Percentiles rank a stretch among this genome's conserved stretches.
These are phyloP conservation scores for Umbelopsis vinacea DNA, from an alignment of 192 early-diverging fungal species.

Conservation along the genomic window DNA sequence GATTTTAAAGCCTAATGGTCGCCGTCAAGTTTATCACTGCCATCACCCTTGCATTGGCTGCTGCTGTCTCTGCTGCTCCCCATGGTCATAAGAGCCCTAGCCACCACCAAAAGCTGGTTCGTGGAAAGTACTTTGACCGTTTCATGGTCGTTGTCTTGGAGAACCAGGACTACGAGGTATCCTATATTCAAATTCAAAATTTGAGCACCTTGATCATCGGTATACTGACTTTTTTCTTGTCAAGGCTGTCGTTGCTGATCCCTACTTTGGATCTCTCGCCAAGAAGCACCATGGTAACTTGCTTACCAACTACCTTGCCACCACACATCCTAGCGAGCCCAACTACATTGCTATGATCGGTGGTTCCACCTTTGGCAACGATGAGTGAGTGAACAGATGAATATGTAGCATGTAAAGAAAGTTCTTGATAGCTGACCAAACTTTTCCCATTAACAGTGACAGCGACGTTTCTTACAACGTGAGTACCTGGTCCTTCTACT, in stretches of 20 bases:
- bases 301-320: constrained; percentile 58
- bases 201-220: too few species aligned
- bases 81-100: background rate
- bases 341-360: constrained; percentile 59
- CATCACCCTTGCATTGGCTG: background rate
- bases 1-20: background rate
- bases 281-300: constrained; percentile 44
- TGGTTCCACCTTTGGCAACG: constrained; percentile 42
- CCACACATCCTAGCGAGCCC: constrained; percentile 41
- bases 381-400: background rate
- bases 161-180: constrained; percentile 12
- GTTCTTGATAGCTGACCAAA: background rate
- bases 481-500: background rate
- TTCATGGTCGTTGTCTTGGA: constrained; percentile 23
- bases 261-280: constrained; percentile 20
- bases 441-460: background rate
- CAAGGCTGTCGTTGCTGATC: constrained; percentile 14
- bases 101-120: background rate
- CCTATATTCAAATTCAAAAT: too few species aligned
- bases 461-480: background rate
- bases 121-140: constrained; percentile 25
- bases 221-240: background rate
- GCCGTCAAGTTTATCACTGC: background rate
- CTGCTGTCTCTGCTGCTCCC: background rate
- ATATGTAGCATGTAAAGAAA: background rate